Base-by-base conservation (phyloP, 352 stramenopile species). In the Phytopythium vexans region DNA sequence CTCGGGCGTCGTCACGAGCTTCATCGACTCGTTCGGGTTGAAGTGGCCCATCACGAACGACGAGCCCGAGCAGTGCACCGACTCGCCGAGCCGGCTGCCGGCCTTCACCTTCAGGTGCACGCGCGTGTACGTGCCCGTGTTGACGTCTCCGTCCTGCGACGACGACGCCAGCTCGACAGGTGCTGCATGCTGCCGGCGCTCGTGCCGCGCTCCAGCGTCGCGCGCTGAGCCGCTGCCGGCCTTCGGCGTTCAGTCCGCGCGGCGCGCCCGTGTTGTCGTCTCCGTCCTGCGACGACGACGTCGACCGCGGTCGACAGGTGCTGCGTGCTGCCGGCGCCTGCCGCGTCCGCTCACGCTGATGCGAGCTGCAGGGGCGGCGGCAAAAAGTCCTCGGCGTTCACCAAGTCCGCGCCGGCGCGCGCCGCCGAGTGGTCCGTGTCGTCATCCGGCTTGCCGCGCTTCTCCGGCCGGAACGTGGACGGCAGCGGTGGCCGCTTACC, bases 1-100 rank as follows among this genome's bases (percentile, higher is more conserved):
- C n/a, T 97, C 91, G 0, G 96, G 96, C 31, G 90, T 98, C 1
- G 96, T 99, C 21, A 97, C 89, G 54, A 99, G 87, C 58, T 96
- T 94, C 55, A 98, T 91, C 40, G 78, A 89, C 50, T 93, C 81
- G 59, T 75, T 93, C 57, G 82, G 82, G 54, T 94, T 94, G 66
- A 91, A 94, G 68, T 94, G 81, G 12, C 84, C 84, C 84, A 94
- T 94, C 11, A 86, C 72, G 58, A 92, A 88, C 16, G 82, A 91
- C 56, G 84, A 88, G 32, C 84, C 84, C 1, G 77, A 89, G 56
- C 75, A 88, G 55, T 92, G 82, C 53, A 94, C 70, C 8, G 68
- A 82, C 65, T 94, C 84, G 53, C 84, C 84, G 39, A 90, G 64
- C 7, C 82, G 84, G n/a, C 75, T 89, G 49, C 71, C 62, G 15